Evolutionary conservation across 2,329 filamentous ascomycete species (phyloP), one percentile per base, ranked within the genome.

Genomic region (Clonostachys chloroleuca): DNA sequence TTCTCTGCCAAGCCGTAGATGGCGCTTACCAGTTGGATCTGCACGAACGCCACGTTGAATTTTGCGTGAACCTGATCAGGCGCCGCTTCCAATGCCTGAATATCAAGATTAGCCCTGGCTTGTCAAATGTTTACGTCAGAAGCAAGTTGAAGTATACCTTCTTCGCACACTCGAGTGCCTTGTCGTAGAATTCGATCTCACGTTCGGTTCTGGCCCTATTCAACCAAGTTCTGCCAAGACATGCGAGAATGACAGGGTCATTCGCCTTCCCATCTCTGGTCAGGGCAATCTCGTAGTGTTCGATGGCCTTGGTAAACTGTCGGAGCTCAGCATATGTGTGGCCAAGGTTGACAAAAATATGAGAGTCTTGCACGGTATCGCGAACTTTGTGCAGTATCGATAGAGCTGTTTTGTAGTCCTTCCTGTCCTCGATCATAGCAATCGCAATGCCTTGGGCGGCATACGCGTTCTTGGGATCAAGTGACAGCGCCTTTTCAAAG

Each of bases 21-120:
- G 33, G 87, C 81, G 42, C 87, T 86, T 17, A 92, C 92, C 47
- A 97, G 84, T 64, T 96, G 92, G 52, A 96, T 95, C 62, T 97
- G 94, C 30, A 97, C 89, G 61, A 96, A 99, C 1, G 94, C 94
- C 30, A 99, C 89, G 60, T 99, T 99, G 78, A 99, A 99, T 64
- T 94, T 90, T 66, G 94, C 89, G 66, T 96, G 90, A 33, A 92
- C 78, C 58, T 95, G 89, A 5, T 94, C 87, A 0, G 91, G 88
- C 2, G 88, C 84, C 47, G 87, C 80, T 47, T 83, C 80, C 16
- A 95, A 80, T 24, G 92, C 90, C 80, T 87, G 34, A 7, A 30
- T 30, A 30, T 30, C 42, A 7, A 35, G 24, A 16, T 42, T 42
- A 42, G 40, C 16, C 16, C 12, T 42, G 12, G 3, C 20, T 34